Conservation (phyloP, 495 filamentous ascomycete species). For the Opeltia flavorubescens region DNA sequence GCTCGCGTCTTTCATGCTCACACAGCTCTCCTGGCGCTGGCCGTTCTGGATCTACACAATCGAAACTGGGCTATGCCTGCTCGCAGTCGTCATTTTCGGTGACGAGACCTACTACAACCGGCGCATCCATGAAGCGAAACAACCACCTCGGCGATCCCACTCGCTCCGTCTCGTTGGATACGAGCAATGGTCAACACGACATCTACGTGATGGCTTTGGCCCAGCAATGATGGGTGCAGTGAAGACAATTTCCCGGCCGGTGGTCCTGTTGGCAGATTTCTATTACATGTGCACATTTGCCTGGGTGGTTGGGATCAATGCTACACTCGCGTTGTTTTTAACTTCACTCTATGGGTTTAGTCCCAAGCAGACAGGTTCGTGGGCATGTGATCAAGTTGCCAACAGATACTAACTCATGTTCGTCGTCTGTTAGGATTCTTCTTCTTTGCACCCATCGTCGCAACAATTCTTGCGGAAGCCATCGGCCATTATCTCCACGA, state of each 20-base stretch:
- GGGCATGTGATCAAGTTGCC: too few relatives aligned
- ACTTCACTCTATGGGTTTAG: constrained; percentile 20
- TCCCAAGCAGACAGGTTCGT: constrained; percentile 12
- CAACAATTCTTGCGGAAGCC: constrained; percentile 36
- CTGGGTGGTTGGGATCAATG: constrained; percentile 30
- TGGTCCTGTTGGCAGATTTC: constrained; percentile 20
- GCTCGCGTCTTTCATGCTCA: constrained; percentile 9
- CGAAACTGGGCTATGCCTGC: constrained; percentile 2
- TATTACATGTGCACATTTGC: constrained; percentile 27
- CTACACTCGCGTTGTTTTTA: constrained; percentile 25
- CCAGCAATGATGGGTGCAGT: constrained; percentile 11
- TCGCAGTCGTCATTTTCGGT: constrained; percentile 6
- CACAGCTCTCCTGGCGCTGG: constrained; percentile 4
- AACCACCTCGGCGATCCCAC: constrained; percentile 6
- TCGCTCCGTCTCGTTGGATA: constrained; percentile 12
- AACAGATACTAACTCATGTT: constrained; percentile 18
- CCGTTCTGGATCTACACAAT: constrained; percentile 10
- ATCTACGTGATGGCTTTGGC: constrained; percentile 4
- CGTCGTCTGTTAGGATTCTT: constrained; percentile 21
- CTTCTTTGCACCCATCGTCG: constrained; percentile 45
- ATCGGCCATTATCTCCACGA: constrained; percentile 44
- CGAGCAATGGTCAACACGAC: constrained; percentile 9
- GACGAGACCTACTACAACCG: constrained; percentile 14
- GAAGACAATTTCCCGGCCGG: constrained; percentile 19
- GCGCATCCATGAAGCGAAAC: constrained; percentile 5